Percentiles rank a stretch among this genome's conserved stretches.
Conservation (phyloP, 2,329 filamentous ascomycete genomes). For the Beauveria brongniartii region DNA sequence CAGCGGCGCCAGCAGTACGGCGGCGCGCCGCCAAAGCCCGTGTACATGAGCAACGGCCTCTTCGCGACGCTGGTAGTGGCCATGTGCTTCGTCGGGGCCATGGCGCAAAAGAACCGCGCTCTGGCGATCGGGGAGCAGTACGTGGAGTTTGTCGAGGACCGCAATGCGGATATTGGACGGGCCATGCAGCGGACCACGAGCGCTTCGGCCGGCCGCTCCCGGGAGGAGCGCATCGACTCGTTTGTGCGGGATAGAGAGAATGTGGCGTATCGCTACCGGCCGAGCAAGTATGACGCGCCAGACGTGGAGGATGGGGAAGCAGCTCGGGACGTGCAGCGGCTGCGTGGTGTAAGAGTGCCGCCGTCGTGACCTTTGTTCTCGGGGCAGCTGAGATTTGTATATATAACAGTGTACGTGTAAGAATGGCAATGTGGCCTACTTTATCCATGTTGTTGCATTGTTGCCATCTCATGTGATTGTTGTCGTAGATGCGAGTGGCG, state of each 20-base stretch:
- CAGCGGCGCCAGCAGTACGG: constrained; percentile 36
- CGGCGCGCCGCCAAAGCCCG: constrained; percentile 40
- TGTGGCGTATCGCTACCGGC: constrained; percentile 24
- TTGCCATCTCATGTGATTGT: not conserved
- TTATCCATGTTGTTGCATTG: no score
- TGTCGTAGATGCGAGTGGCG: not conserved
- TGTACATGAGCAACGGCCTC: constrained; percentile 69
- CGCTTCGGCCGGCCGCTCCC: constrained; percentile 42
- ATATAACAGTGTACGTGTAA: not conserved
- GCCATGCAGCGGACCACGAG: constrained; percentile 46
- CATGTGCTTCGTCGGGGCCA: constrained; percentile 60
- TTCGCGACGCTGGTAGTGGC: constrained; percentile 65
- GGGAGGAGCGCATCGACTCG: constrained; percentile 62
- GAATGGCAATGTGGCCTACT: not conserved
- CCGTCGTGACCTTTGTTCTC: not conserved
- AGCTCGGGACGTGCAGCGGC: not conserved
- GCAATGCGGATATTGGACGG: constrained; percentile 57
- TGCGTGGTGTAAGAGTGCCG: not conserved
- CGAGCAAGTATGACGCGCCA: constrained; percentile 21
- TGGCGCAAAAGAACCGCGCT: constrained; percentile 65
- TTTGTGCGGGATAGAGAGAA: constrained; percentile 69
- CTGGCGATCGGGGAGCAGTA: constrained; percentile 53
- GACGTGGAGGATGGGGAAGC: not conserved
- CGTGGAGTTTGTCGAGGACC: constrained; percentile 57
- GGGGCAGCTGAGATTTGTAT: not conserved